Base-by-base conservation (phyloP, 1,284 basidiomycete species). In the Cutaneotrichosporon dermatis region DNA sequence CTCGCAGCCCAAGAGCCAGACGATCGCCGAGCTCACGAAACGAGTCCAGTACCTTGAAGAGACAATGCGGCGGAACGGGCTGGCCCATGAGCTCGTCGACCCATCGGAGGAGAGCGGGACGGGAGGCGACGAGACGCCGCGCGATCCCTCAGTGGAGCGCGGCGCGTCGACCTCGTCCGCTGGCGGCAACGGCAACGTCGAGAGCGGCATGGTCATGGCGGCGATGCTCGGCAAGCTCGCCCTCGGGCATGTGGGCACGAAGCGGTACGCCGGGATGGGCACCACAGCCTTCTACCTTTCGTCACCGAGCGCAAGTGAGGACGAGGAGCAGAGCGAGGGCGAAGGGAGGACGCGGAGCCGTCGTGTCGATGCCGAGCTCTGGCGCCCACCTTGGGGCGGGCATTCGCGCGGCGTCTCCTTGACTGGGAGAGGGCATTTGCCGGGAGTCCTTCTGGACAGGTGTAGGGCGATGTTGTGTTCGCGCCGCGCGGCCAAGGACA, bases 211-310 rank as follows among this genome's bases (percentile, higher is more conserved):
- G 49, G 63, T 61, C 42, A 64, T 64, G 63, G 57, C 63, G 7
- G 63, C 63, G 7, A 64, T 59, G 59, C 60, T 64, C 11, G 59
- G 55, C 12, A 51, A 52, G 45, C 49, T 64, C 33, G 57, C 63
- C 9, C 60, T 64, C 33, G 63, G 63, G 8, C 52, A 61, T 33
- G 44, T 50, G 2, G 51, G 53, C 11, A 51, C 54, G n/a, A 64
- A 64, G 40, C 56, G 57, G 11, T 59, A 62, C 45, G 51, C 57
- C 2, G 60, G 60, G 7, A 61, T 61, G 51, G 63, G 55, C 12
- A 61, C 63, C 41, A 58, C 63, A 7, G 60, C 63, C 25, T 64
- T 64, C 60, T 64, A 62, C 49, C 57, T 64, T 13, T 53, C 54
- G 6, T 57, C 54, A 11, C 59, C 59, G 4, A 52, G 51, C 33